Evolutionary conservation across 2,329 filamentous ascomycete species (phyloP), one percentile per base, ranked within the genome.

Genomic region (Ciborinia camelliae): DNA sequence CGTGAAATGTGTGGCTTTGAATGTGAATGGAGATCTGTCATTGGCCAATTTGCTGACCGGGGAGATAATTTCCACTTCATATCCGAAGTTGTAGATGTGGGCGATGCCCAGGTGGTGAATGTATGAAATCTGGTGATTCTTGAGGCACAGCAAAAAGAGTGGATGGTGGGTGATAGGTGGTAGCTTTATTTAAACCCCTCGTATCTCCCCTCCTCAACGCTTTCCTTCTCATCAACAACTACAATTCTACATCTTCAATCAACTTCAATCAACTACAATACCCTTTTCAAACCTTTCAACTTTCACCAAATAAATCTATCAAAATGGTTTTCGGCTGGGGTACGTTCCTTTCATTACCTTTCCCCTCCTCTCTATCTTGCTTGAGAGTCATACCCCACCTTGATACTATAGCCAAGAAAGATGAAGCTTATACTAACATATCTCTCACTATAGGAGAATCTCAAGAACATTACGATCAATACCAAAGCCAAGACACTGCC

Each of bases 401-500:
- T 9, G 30, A 35, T 26, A 47, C 18, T 35, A 1, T 26, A 4
- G 7, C 3, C 20, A 26, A 32, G 2, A 32, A 14, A 20, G 28
- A 18, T 26, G 12, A 45, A 20, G 12, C 23, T 35, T 10, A 59
- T 58, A 45, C 61, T 63, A 15, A 63, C 61, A 47, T 65, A 59
- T 23, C 10, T 45, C 39, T 18, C 20, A 39, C 1, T 15, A 4
- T 67, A 82, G 80, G 76, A 67, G 76, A 81, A 64, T 76, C 76
- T 66, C 75, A 78, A 67, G 68, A 78, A 26, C 72, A 77, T n/a
- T 80, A 79, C 70, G 76, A 82, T 67, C 70, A 80, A 69, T 72
- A 80, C 66, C 79, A 82, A 73, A 71, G 77, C 48, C 14, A 64
- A 37, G 65, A 90, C 78, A 69, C 61, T 67, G 90, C 79, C 79